A percentile compares a stretch with the other conserved stretches of the same genome.
These are phyloP conservation scores for Pichia californica DNA, from an alignment of 805 yeast genomes.

Conservation along the genomic window DNA sequence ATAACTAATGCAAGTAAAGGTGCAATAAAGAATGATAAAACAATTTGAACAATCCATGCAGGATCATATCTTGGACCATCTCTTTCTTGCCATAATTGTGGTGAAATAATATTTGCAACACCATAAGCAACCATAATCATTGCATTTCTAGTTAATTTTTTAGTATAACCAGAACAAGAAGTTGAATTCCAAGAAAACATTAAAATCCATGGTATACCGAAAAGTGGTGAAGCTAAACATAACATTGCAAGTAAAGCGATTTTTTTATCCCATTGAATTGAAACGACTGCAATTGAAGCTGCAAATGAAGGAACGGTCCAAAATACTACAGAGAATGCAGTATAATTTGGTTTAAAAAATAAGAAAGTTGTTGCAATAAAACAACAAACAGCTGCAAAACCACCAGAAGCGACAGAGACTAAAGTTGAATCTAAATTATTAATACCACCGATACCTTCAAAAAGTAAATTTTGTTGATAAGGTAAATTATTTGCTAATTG, in stretches of 20 bases:
- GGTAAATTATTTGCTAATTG: constrained; percentile 45
- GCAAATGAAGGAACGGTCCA: constrained; percentile 17
- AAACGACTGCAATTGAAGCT: constrained; percentile 1
- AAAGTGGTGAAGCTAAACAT: constrained; percentile 39
- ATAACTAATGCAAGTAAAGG: constrained; percentile 39
- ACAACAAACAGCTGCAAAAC: constrained; percentile 38
- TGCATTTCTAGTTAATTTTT: constrained; percentile 42
- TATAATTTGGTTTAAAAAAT: constrained; percentile 29
- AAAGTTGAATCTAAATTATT: constrained; percentile 41
- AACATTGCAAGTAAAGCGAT: constrained; percentile 42
- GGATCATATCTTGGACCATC: constrained; percentile 43
- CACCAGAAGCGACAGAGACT: constrained; percentile 49
- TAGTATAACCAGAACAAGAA: constrained; percentile 43
- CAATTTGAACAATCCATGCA: constrained; percentile 53
- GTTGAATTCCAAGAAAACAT: constrained; percentile 23
- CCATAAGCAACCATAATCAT: constrained; percentile 42
- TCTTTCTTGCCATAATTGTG: constrained; percentile 47
- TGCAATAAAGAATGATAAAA: constrained; percentile 41
- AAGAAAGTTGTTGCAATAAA: constrained; percentile 33
- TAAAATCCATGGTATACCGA: constrained; percentile 23
- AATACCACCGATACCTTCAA: constrained; percentile 34
- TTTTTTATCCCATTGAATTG: constrained; percentile 20
- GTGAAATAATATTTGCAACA: constrained; percentile 46
- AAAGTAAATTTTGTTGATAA: constrained; percentile 46
- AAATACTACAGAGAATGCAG: constrained; percentile 22